A percentile compares a stretch with the other conserved stretches of the same genome.
Evolutionary conservation across 2,329 filamentous ascomycete species (phyloP).

Genomic region (Madurella fahalii): DNA sequence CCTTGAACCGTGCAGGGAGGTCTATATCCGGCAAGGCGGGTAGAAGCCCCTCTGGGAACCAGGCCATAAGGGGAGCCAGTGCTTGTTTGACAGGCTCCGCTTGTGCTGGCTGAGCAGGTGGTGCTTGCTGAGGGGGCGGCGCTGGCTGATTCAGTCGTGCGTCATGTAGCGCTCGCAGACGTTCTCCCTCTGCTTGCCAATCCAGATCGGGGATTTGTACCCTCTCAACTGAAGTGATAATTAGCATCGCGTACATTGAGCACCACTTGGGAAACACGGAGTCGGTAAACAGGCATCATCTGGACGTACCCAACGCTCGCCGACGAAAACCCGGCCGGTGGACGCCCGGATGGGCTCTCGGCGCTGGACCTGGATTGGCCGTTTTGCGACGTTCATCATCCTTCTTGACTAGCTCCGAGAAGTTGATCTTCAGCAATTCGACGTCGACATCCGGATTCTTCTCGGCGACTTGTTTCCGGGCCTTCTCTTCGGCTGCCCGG

Average conservation of each 20-base stretch:
- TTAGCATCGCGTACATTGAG: too few species aligned
- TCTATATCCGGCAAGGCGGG: too few species aligned
- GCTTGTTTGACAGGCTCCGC: neutral
- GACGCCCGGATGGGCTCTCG: neutral
- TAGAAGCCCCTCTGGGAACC: too few species aligned
- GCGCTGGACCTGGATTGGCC: neutral
- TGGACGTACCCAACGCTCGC: neutral
- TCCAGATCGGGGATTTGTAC: too few species aligned
- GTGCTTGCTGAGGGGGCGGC: neutral
- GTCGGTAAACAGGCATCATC: neutral
- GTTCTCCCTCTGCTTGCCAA: neutral
- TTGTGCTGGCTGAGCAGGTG: neutral
- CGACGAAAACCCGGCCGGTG: neutral
- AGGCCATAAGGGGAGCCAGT: neutral
- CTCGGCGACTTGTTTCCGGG: conserved; percentile 50
- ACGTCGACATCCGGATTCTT: conserved; percentile 59
- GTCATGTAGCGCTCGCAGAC: neutral
- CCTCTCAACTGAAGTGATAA: too few species aligned
- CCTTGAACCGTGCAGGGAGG: too few species aligned
- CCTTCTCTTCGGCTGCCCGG: conserved; percentile 54
- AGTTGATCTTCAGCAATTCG: conserved; percentile 54
- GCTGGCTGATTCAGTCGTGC: neutral
- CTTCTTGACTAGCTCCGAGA: conserved; percentile 50
- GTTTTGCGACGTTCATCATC: conserved; percentile 36
- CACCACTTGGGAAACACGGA: too few species aligned